Evolutionary conservation across 2,329 filamentous ascomycete genomes (phyloP), one percentile per base, ranked within the genome.

Genomic region (Colletotrichum costaricense): DNA sequence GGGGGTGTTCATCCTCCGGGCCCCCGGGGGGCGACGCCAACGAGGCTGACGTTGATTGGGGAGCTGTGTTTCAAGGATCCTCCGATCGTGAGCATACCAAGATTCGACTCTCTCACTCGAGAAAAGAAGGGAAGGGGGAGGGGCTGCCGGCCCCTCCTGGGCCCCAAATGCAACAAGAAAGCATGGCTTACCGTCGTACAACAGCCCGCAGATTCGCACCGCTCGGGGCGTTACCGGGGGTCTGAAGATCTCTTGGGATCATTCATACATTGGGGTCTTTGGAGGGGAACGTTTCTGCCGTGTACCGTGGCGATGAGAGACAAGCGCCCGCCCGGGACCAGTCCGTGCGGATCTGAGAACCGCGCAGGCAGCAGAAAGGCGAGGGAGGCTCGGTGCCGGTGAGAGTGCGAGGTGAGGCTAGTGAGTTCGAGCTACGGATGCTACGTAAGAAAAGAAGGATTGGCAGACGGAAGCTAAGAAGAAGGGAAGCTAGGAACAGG

Each of bases 291-390:
- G 35, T 60, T 54, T 42, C 38, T 70, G 70, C 70, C 28, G 60
- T 65, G 55, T 57, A 38, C 71, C 22, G 71, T 70, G 67, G 67
- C 71, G 59, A 73, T 60, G 67, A 71, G 33, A 49, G 38, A 69
- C 49, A 62, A 46, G 67, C 67, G 67, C 55, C 55, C 54, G 67
- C 38, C 70, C 67, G 71, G 57, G 71, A 59, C 67, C 71, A 65
- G 71, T 73, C 71, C 56, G 71, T 73, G 71, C 71, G 57, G 67
- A 71, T 71, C 71, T 57, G 71, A 70, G 71, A 58, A 71, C 71
- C 46, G 42, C 14, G 35, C 30, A 55, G 33, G 59, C 42, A 63
- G 35, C 65, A 30, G 12, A 49, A n/a, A 38, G 19, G 49, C 12
- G 7, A 3, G 63, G 16, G 54, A 64, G 57, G 19, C 22, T 65